Conservation (phyloP, 2,329 filamentous ascomycete species). For the Didymella pinodella region DNA sequence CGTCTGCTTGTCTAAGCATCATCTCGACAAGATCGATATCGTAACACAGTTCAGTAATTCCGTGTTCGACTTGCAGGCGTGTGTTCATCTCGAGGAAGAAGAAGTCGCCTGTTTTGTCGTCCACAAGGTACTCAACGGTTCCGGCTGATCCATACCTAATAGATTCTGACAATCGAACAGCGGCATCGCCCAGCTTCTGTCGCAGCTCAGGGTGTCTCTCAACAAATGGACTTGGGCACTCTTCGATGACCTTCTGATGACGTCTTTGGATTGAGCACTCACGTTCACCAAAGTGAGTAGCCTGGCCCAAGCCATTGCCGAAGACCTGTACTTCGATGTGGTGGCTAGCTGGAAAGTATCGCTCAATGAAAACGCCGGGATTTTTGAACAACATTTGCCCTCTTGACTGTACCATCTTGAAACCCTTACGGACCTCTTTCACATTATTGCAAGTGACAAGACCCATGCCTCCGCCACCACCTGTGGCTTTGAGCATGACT, state of each 20-base stretch:
- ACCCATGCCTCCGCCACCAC: slow-evolving; percentile 77
- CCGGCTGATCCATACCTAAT: slow-evolving; percentile 81
- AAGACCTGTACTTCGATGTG: slow-evolving; percentile 94
- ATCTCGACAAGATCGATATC: slow-evolving; percentile 63
- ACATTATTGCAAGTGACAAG: slow-evolving; percentile 76
- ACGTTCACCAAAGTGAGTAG: slow-evolving; percentile 83
- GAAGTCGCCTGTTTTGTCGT: slow-evolving; percentile 81
- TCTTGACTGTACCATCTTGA: slow-evolving; percentile 76
- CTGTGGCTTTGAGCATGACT: slow-evolving; percentile 65
- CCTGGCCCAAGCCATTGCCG: slow-evolving; percentile 79
- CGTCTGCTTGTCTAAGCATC: slow-evolving; percentile 65
- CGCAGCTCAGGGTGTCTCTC: slow-evolving; percentile 61
- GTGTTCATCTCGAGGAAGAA: slow-evolving; percentile 72
- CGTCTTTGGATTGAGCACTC: slow-evolving; percentile 88
- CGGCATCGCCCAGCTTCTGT: slow-evolving; percentile 69
- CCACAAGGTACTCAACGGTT: slow-evolving; percentile 89
- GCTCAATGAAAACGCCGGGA: slow-evolving; percentile 84
- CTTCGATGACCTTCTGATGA: slow-evolving; percentile 91
- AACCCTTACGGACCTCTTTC: slow-evolving; percentile 73
- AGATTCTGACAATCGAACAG: slow-evolving; percentile 69
- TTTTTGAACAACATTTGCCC: slow-evolving; percentile 83
- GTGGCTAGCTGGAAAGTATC: slow-evolving; percentile 78
- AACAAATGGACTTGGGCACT: slow-evolving; percentile 79
- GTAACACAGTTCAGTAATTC: slow-evolving; percentile 66
- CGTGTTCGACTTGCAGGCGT: slow-evolving; percentile 65